Base-by-base conservation (phyloP, 257 asterid species). In the Solanum sejunctum region DNA sequence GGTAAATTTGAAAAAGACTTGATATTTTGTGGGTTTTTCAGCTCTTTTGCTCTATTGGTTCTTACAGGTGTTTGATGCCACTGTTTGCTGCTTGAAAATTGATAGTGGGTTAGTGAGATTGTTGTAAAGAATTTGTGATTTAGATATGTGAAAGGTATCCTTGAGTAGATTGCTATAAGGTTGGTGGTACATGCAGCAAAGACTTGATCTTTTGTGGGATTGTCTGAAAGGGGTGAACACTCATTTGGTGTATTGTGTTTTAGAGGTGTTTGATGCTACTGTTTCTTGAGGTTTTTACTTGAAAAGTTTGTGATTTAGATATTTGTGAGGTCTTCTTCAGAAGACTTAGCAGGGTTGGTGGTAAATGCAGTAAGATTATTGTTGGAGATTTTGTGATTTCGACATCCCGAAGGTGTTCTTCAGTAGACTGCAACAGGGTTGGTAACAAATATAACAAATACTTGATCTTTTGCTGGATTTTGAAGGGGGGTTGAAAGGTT, bases 391-490 rank as follows among this genome's bases (percentile, higher is more conserved):
- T 58, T 9, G 56, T 63, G 84, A 77, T 84, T 77, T 84, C 45
- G 88, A 51, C 23, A 83, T 84, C 61, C 41, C 81, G 57, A 26
- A 69, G 88, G 86, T 82, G 86, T 69, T 61, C 43, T 81, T 56
- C 57, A 15, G 71, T 60, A 84, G 64, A 78, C 49, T 89, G 72
- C 86, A 56, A 80, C 26, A 49, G 89, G 85, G 60, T 84, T 82
- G 88, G 87, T 80, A 83, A 49, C 82, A 87, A 87, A 92, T 86
- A 83, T 80, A 83, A 49, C 82, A 87, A 87, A 92, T 86, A 83
- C 86, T 90, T 72, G 80, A 72, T 72, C 81, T 80, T 80, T 85
- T 26, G 60, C 26, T 55, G n/a, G 21, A 81, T 84, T 66, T 4
- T 45, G 13, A 32, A 58, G 18, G 17, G 45, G n/a, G 71, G 7